Conservation (phyloP, 768 basidiomycete species). For the Kwoniella mangroviensis region DNA sequence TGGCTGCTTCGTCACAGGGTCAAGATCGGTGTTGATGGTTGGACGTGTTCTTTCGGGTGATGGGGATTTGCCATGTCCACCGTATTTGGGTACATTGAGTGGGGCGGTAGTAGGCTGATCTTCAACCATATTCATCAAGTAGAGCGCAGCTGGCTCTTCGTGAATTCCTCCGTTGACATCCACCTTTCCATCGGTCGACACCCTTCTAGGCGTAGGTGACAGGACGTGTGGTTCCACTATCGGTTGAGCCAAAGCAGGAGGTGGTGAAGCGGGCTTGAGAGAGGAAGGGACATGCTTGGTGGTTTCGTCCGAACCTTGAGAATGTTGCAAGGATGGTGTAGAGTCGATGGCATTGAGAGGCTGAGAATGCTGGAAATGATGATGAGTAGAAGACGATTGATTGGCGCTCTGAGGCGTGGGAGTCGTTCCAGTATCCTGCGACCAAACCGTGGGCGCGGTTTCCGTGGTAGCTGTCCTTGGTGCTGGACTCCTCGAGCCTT, state of each 20-base stretch:
- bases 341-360: constrained; percentile 14
- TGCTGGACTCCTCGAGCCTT: background rate
- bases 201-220: constrained; percentile 44
- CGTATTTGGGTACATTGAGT: constrained; percentile 4
- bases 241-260: constrained; percentile 16
- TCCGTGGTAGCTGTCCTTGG: constrained; percentile 17
- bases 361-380: constrained; percentile 4
- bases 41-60: constrained; percentile 31
- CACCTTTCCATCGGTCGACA: constrained; percentile 33
- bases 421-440: constrained; percentile 38
- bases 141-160: constrained; percentile 52
- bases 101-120: constrained; percentile 18
- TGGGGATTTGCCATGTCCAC: constrained; percentile 8
- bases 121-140: constrained; percentile 53
- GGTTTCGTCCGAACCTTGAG: constrained; percentile 1
- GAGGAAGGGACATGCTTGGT: background rate
- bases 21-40: constrained; percentile 41
- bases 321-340: background rate
- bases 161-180: constrained; percentile 26
- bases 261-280: background rate
- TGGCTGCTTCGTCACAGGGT: constrained; percentile 12
- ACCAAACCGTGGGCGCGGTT: constrained; percentile 37
- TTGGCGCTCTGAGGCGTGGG: constrained; percentile 27
- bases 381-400: constrained; percentile 15
- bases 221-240: constrained; percentile 16